Evolutionary conservation across 495 filamentous ascomycete genomes (phyloP).

Genomic region (Lasiosphaeria hispida): DNA sequence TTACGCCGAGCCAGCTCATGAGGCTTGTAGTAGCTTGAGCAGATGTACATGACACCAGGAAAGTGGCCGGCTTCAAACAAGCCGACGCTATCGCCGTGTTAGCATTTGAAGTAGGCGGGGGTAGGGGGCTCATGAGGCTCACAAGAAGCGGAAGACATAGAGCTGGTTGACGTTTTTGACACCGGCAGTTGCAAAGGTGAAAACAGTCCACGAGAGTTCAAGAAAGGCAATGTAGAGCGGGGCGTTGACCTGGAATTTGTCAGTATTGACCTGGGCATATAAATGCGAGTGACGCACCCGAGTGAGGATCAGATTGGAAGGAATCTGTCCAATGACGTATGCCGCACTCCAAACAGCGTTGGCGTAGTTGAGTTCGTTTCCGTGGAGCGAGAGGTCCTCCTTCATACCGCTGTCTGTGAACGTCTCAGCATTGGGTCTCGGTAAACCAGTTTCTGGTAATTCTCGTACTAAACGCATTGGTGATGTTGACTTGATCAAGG

Average conservation of each 20-base stretch:
- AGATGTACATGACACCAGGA: conserved; percentile 40
- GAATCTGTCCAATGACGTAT: conserved; percentile 54
- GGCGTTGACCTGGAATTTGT: conserved; percentile 30
- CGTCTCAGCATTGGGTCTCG: neutral
- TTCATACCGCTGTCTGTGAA: conserved; percentile 35
- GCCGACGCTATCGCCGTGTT: conserved; percentile 11
- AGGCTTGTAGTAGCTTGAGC: conserved; percentile 33
- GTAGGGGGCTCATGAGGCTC: conserved; percentile 26
- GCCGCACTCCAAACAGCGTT: conserved; percentile 11
- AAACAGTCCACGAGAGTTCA: conserved; percentile 38
- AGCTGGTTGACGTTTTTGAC: conserved; percentile 28
- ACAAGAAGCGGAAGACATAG: conserved; percentile 45
- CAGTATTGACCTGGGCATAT: conserved; percentile 37
- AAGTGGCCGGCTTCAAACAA: conserved; percentile 17
- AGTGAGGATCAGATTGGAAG: conserved; percentile 31
- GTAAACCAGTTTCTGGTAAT: neutral
- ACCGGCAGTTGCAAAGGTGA: conserved; percentile 33
- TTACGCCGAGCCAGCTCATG: conserved; percentile 35
- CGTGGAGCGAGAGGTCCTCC: conserved; percentile 33
- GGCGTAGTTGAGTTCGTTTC: conserved; percentile 34
- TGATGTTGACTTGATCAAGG: conserved; percentile 38
- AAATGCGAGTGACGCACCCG: conserved; percentile 10
- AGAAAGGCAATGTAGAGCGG: conserved; percentile 39
- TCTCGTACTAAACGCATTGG: conserved; percentile 31
- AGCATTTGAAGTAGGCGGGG: neutral